These are phyloP conservation scores for Olyra latifolia DNA, from an alignment of 176 grass and related monocot genomes.

Conservation along the genomic window DNA sequence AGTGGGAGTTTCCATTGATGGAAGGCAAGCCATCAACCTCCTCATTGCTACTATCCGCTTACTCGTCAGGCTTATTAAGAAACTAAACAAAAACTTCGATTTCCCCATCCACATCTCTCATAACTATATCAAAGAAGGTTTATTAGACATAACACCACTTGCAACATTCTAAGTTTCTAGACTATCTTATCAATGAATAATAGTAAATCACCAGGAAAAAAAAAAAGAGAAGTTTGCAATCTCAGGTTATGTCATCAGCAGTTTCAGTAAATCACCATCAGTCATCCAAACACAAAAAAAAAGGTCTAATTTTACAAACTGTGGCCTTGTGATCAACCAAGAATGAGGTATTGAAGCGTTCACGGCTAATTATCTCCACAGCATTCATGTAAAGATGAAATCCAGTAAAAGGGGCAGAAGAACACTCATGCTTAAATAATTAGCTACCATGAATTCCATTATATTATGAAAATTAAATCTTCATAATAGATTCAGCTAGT, in stretches of 20 bases:
- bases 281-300: neutral
- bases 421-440: neutral
- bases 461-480: constrained; percentile 18
- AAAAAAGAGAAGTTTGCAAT: neutral
- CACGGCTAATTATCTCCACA: neutral
- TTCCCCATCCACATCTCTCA: neutral
- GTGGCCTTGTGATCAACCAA: neutral
- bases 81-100: neutral
- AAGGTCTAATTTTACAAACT: neutral
- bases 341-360: constrained; percentile 21
- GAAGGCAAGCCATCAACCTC: neutral
- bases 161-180: neutral
- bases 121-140: neutral
- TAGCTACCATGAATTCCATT: neutral
- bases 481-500: neutral
- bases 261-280: neutral
- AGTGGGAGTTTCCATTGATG: constrained; percentile 23
- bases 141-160: constrained; percentile 4
- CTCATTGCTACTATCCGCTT: neutral
- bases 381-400: constrained; percentile 1
- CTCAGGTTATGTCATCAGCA: constrained; percentile 4
- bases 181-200: neutral
- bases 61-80: neutral
- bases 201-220: neutral
- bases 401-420: neutral